Conservation (phyloP, 2,329 filamentous ascomycete genomes). For the Colletotrichum sojae region DNA sequence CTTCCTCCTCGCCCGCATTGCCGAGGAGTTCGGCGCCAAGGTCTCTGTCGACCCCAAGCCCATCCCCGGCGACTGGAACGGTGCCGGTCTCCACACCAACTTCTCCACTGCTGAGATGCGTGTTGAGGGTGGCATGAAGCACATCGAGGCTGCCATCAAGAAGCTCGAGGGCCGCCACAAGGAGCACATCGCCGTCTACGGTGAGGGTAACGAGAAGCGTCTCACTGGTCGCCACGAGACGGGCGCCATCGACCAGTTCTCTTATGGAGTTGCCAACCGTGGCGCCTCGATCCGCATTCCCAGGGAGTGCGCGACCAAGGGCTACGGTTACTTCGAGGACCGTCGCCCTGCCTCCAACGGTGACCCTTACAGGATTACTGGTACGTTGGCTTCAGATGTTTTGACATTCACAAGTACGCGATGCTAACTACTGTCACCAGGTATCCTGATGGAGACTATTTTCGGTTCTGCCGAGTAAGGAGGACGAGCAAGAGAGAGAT, state of each 20-base stretch:
- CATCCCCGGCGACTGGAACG: conserved; percentile 91
- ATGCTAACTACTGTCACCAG: conserved; percentile 10
- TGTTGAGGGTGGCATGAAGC: conserved; percentile 90
- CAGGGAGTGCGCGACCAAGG: conserved; percentile 85
- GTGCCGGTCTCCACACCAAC: conserved; percentile 93
- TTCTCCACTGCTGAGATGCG: conserved; percentile 94
- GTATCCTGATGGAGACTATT: conserved; percentile 42
- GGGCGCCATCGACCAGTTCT: conserved; percentile 92
- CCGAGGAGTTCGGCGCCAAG: conserved; percentile 96
- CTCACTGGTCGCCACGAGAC: conserved; percentile 97
- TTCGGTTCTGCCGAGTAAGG: conserved; percentile 41
- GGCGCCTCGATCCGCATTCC: conserved; percentile 95
- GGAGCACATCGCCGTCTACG: conserved; percentile 94
- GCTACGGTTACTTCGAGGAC: conserved; percentile 95
- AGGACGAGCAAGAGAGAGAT: conserved; percentile 24
- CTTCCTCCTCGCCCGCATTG: conserved; percentile 88
- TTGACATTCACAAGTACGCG: background rate
- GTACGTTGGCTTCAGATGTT: background rate
- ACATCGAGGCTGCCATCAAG: conserved; percentile 89
- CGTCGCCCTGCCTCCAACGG: conserved; percentile 81
- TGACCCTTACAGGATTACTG: conserved; percentile 43
- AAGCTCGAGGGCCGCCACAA: conserved; percentile 83
- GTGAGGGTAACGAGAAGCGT: conserved; percentile 94
- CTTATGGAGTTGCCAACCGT: conserved; percentile 95
- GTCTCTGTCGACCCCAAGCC: conserved; percentile 97